Base-by-base conservation (phyloP, 2,329 filamentous ascomycete species). In the Cladophialophora bantiana region DNA sequence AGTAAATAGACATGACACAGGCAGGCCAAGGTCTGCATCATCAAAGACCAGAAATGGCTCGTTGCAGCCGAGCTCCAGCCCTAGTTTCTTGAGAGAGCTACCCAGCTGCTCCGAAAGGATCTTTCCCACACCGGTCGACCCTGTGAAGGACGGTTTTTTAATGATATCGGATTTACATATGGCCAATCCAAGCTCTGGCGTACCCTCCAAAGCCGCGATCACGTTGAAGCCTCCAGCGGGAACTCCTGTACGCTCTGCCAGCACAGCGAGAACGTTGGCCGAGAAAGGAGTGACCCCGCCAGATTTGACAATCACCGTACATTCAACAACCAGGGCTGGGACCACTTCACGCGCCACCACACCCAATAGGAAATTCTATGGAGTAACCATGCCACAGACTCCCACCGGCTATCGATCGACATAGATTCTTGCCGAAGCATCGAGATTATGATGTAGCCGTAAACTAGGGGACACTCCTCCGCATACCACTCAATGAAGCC, bases 321-420 rank as follows among this genome's bases (percentile, higher is more conserved):
- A 78, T 6, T 77, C 78, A 7, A 77, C 76, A 7, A 77, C 77
- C 7, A 79, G 70, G 5, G 77, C 76, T n/a, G 75, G 71, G 13
- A 66, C 73, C 10, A 72, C 71, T 57, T 77, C 77, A 15, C 76
- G 72, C 13, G 73, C 66, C 70, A 91, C 87, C 90, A 92, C 92
- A 59, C 89, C 89, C 2, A 66, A 32, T 12, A 89, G 83, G 0
- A 93, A 97, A 78, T 96, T 95, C 59, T 89, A 81, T 2, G 90
- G 79, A 0, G 92, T 72, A 0, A 73, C 75, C 18, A 77, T 80
- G 2, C 89, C 92, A 74, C 89, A 92, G 13, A 96, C 92, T 59
- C 92, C 93, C 13, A 96, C 87, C 0, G 93, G 92, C 78, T 96
- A 90, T 80, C 91, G 93, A 75, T 92, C 80, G 0, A 91, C 94